Evolutionary conservation across 176 grass and related monocot genomes (phyloP).

Genomic region (Zea mays): DNA sequence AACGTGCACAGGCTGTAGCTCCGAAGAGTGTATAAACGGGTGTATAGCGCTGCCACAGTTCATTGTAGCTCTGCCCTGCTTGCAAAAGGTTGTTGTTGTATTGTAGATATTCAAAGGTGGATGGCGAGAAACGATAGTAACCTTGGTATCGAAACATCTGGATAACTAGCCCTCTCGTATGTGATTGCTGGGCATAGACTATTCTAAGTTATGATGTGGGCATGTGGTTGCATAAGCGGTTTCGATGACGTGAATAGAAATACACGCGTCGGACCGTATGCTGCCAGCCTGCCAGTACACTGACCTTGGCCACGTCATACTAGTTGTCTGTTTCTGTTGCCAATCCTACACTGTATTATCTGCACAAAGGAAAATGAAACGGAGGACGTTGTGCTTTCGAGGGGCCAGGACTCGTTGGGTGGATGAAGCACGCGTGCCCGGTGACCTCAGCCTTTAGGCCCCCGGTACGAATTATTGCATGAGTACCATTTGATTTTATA

Average conservation of each 20-base stretch:
- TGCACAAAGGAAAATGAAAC: neutral
- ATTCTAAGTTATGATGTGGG: neutral
- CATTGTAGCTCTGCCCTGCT: neutral
- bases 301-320: neutral
- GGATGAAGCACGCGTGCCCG: slow-evolving; percentile 13
- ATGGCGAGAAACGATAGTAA: neutral
- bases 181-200: neutral
- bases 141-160: neutral
- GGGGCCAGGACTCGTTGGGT: slow-evolving; percentile 8
- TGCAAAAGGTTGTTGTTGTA: neutral
- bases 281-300: neutral
- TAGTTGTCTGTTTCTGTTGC: neutral
- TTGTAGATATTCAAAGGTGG: neutral
- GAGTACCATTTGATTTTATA: neutral
- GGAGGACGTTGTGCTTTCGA: no score
- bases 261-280: slow-evolving; percentile 9
- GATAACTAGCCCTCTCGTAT: neutral
- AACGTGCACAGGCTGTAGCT: slow-evolving; percentile 13
- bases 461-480: slow-evolving; percentile 18
- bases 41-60: neutral
- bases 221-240: neutral
- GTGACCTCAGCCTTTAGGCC: slow-evolving; percentile 23
- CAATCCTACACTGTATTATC: neutral
- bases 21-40: slow-evolving; percentile 6
- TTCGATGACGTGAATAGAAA: neutral